Percentiles rank a stretch among this genome's conserved stretches.
These are phyloP conservation scores for Geosmithia morbida DNA, from an alignment of 2,329 filamentous ascomycete genomes.

Conservation along the genomic window DNA sequence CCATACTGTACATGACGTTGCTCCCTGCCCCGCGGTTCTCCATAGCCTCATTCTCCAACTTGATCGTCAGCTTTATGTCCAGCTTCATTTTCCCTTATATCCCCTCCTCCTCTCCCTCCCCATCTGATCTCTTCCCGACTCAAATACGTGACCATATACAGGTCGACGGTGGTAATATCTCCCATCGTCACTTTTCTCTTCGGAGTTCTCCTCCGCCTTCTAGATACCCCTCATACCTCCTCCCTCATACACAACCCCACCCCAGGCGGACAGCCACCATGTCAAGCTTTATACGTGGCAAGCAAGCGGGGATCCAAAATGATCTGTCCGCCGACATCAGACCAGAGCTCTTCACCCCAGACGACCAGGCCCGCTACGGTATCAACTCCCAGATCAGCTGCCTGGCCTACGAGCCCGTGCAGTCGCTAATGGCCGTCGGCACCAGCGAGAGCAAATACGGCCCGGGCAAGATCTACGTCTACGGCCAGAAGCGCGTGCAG, in stretches of 20 bases:
- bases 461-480: constrained; percentile 75
- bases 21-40: neutral
- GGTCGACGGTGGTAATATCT: too few species aligned
- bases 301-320: constrained; percentile 84
- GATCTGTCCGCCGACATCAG: constrained; percentile 76
- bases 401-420: constrained; percentile 82
- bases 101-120: too few species aligned
- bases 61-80: too few species aligned
- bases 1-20: constrained; percentile 3
- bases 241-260: too few species aligned
- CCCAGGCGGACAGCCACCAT: constrained; percentile 27
- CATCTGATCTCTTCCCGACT: neutral
- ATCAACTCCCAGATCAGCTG: constrained; percentile 67
- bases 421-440: constrained; percentile 83
- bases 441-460: constrained; percentile 81
- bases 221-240: too few species aligned
- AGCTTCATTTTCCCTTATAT: too few species aligned
- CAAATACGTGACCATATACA: neutral
- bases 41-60: too few species aligned
- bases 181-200: neutral
- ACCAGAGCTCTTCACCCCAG: constrained; percentile 64
- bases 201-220: neutral
- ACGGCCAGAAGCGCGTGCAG: constrained; percentile 69
- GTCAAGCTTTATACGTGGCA: constrained; percentile 79
- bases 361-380: constrained; percentile 72